Base-by-base conservation (phyloP, 306 rosid species). In the Cicer cuneatum region DNA sequence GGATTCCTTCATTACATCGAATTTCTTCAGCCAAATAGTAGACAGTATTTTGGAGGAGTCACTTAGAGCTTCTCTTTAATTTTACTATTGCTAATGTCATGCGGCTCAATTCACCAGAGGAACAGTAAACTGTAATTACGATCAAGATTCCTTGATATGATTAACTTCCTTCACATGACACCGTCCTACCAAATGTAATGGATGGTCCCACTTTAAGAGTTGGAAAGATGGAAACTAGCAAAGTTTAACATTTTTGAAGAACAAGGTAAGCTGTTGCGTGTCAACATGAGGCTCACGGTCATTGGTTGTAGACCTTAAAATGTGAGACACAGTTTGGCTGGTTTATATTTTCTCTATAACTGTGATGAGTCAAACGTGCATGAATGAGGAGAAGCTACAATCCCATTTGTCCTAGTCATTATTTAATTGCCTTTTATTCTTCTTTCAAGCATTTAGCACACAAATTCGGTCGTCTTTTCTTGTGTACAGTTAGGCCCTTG, bases 1-100 rank as follows among this genome's bases (percentile, higher is more conserved):
- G 85, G 90, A 70, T 86, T 62, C 88, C 90, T 69, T 86, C 90
- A 4, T 77, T 86, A 70, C 82, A 84, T 46, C 86, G 90, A 54
- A 82, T 84, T 46, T 86, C 90, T 40, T 86, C 90, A 0, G 48
- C 90, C 79, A 83, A 86, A 66, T 81, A 81, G 73, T n/a, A 37
- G 51, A 63, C 74, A 56, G 73, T 74, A 46, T 74, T 84, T 56
- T 43, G 62, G 45, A 63, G 79, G 64, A 68, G 74, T 66, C 74
- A 66, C 56, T 43, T 58, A 8, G 52, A 72, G 76, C 39, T 49
- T 64, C 43, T 59, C 66, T 49, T 18, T 14, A 38, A 48, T 60
- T 58, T 41, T 54, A 49, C 12, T 14, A 60, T 72, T 59, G 56
- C 58, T 43, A 67, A 53, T 66, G 65, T 52, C 79, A 59, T 21